These are phyloP conservation scores for Lactarius indigo DNA, from an alignment of 768 basidiomycete species.

Conservation along the genomic window DNA sequence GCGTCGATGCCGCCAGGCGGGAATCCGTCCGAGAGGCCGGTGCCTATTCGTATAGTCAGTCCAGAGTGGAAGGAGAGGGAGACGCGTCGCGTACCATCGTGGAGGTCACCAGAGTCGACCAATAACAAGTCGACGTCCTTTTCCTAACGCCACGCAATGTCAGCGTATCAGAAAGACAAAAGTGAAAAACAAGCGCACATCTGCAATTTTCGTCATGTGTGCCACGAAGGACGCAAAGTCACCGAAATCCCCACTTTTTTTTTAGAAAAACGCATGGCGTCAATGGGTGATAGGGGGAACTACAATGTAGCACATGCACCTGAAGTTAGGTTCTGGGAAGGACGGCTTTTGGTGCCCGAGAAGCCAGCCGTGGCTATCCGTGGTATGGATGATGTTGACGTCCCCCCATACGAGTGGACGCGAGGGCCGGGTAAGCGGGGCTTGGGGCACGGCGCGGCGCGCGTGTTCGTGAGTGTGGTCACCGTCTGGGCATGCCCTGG, in stretches of 20 bases:
- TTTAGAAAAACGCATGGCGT: neutral
- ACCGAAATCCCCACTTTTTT: slow-evolving; percentile 68
- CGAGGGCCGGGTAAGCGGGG: slow-evolving; percentile 52
- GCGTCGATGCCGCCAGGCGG: slow-evolving; percentile 68
- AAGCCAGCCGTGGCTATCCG: slow-evolving; percentile 80
- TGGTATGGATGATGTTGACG: slow-evolving; percentile 83
- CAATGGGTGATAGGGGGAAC: neutral
- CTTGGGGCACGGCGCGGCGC: slow-evolving; percentile 39
- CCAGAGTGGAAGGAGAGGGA: neutral
- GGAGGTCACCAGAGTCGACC: slow-evolving; percentile 77
- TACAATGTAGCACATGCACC: slow-evolving; percentile 34
- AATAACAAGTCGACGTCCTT: slow-evolving; percentile 80
- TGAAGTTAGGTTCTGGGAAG: slow-evolving; percentile 75
- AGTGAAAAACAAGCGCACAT: slow-evolving; percentile 35
- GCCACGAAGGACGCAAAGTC: slow-evolving; percentile 83
- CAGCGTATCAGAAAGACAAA: neutral
- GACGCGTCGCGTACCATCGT: slow-evolving; percentile 47
- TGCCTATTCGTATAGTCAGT: slow-evolving; percentile 42
- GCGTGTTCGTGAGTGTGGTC: slow-evolving; percentile 33
- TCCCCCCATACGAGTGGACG: slow-evolving; percentile 81
- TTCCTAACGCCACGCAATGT: slow-evolving; percentile 29
- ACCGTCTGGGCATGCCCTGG: neutral
- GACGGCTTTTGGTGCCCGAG: slow-evolving; percentile 76
- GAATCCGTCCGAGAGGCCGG: slow-evolving; percentile 74
- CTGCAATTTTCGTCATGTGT: slow-evolving; percentile 75